Evolutionary conservation across 1,139 yeast genomes (phyloP), one percentile per base, ranked within the genome.

Genomic region (Martiniozyma asiatica): DNA sequence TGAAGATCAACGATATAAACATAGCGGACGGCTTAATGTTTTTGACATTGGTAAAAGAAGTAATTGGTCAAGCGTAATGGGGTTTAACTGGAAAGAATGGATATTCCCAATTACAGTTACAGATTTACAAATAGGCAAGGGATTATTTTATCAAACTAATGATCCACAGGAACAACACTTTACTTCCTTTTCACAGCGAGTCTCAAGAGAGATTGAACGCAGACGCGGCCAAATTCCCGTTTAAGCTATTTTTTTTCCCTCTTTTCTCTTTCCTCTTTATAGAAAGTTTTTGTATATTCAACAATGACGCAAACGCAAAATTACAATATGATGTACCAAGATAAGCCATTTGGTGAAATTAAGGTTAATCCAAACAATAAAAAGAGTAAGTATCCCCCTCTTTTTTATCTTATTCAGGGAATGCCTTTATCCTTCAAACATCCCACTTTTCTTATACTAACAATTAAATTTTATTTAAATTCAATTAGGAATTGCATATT

Each of bases 21-120:
- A 63, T 20, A 22, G 31, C 10, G 30, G 32, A 10, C 20, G 27
- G 5, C 20, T 76, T 2, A 82, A 89, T 51, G 63, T 82, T 4
- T 89, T 73, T 51, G 84, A 87, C 51, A 48, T 89, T 24, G 96
- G 96, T 1, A 49, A 45, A 33, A 47, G 45, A 17, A 48, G 44
- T 5, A 89, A 89, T 50, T 74, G 87, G 78, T 41, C 50, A 13
- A 62, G 66, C 11, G 67, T 82, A 2, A 77, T 89, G 93, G 98
- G 98, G 0, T 40, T 51, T 2, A 50, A 56, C 2, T 63, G 73
- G 66, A 32, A 41, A 13, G 72, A 73, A 37, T 85, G 96, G 96
- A 21, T 77, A 4, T 47, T 85, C 1, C 97, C 98, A 0, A 46
- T 79, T 0, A 26, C 38, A 12, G 26, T 29, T 4, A 31, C 31